Percentiles rank a stretch among this genome's conserved stretches.
Evolutionary conservation across 495 filamentous ascomycete genomes (phyloP).

Genomic region (Aspergillus conjunctus): DNA sequence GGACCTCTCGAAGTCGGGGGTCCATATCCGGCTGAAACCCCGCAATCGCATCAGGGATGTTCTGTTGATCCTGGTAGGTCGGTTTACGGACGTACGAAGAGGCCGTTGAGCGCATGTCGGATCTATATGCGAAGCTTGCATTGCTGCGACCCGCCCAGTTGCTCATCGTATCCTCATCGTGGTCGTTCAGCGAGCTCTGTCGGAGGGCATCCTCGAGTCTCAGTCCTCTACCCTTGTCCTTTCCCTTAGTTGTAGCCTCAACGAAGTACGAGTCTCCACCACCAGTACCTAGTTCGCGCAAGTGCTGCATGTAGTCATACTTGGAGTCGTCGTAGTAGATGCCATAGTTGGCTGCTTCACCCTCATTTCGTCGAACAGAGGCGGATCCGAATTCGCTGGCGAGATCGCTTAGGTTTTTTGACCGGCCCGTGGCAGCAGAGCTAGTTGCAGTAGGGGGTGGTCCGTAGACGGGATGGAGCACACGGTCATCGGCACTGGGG

Average conservation of each 20-base stretch:
- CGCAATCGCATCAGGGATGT: constrained; percentile 84
- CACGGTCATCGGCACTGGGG: constrained; percentile 74
- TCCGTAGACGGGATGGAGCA: constrained; percentile 60
- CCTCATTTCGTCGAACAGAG: constrained; percentile 81
- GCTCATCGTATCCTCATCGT: constrained; percentile 43
- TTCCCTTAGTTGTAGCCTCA: constrained; percentile 67
- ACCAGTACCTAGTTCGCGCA: constrained; percentile 77
- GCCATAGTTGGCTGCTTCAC: constrained; percentile 92
- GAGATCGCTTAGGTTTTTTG: constrained; percentile 70
- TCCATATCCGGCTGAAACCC: constrained; percentile 99
- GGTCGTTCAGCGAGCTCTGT: constrained; percentile 59
- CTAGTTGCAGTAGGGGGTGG: constrained; percentile 33
- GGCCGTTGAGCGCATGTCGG: constrained; percentile 47
- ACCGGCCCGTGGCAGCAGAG: constrained; percentile 38
- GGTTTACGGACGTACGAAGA: constrained; percentile 69
- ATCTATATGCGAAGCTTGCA: constrained; percentile 30
- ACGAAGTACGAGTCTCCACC: constrained; percentile 69
- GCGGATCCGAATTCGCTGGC: constrained; percentile 72
- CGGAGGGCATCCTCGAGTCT: constrained; percentile 81
- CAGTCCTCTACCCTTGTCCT: constrained; percentile 69
- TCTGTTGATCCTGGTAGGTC: constrained; percentile 91
- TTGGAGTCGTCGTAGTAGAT: constrained; percentile 85
- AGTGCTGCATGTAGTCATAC: constrained; percentile 99
- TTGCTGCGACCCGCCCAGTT: constrained; percentile 42
- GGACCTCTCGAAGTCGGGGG: constrained; percentile 82